Evolutionary conservation across 2,329 filamentous ascomycete species (phyloP).

Genomic region (Calonectria montana): DNA sequence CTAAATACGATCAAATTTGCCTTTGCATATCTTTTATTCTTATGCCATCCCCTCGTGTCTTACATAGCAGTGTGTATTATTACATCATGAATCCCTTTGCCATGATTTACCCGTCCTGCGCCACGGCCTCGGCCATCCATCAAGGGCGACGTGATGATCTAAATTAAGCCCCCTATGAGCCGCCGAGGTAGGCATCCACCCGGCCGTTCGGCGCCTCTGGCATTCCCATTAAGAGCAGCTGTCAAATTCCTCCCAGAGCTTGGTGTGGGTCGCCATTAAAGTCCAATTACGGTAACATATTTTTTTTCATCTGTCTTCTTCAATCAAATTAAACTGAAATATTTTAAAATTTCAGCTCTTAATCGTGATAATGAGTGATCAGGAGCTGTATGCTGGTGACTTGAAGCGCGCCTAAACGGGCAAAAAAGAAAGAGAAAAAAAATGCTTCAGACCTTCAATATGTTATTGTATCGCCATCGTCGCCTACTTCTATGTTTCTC

Average conservation of each 20-base stretch:
- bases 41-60: not conserved
- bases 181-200: not conserved
- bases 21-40: not conserved
- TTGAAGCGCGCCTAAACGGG: too few relatives aligned
- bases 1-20: not conserved
- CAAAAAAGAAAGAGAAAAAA: too few relatives aligned
- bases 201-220: not conserved
- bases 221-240: constrained; percentile 7
- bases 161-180: not conserved
- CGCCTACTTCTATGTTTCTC: not conserved
- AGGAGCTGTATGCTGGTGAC: not conserved
- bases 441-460: too few relatives aligned
- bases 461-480: not conserved
- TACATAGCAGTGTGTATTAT: not conserved
- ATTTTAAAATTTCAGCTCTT: not conserved
- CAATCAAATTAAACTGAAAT: not conserved
- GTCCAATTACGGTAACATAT: not conserved
- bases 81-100: not conserved
- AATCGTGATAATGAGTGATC: not conserved
- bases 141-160: constrained; percentile 8
- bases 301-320: not conserved
- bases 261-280: constrained; percentile 7
- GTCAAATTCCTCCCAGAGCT: constrained; percentile 2
- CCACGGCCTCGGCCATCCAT: not conserved
- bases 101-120: not conserved